Evolutionary conservation across 2,329 filamentous ascomycete species (phyloP), one percentile per base, ranked within the genome.

Genomic region (Fusarium nisikadoi): DNA sequence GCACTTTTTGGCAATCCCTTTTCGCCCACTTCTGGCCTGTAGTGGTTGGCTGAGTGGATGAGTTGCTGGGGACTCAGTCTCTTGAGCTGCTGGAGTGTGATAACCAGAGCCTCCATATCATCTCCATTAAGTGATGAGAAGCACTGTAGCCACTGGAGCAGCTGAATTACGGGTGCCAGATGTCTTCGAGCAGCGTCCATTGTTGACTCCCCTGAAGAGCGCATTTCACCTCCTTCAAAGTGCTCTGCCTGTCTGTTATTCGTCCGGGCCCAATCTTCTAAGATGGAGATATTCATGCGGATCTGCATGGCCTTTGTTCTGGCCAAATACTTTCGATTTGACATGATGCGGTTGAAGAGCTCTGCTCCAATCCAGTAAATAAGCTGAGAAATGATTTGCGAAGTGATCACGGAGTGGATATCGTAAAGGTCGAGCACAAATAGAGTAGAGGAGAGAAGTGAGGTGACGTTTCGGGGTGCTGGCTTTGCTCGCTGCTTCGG

Each of bases 241-340:
- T 98, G 95, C 79, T 98, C 96, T 3, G 96, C 94, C 75, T 97
- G 92, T 33, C 96, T 90, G 80, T 97, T 98, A 82, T 99, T 99
- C 20, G 90, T 88, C 35, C 95, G 89, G 3, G 96, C 95, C 96
- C 96, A 99, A 79, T 99, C 96, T 81, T 99, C 96, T 25, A 99
- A 85, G 12, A 91, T 92, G 1, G 96, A 98, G 11, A 99, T 91
- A 80, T 99, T 99, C 95, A 99, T 98, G 74, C 96, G 93, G 76
- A 99, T 98, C 81, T 99, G 96, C 96, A 99, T 99, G 7, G 96
- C 96, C 82, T 99, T 99, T 23, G 96, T 99, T 58, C 96, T 89
- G 10, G 96, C 95, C 14, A 99, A 87, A 78, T 98, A 99, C 80
- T 95, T 95, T 72, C 94, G 90, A 78, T 97, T 98, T 35, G 93